A percentile compares a stretch with the other conserved stretches of the same genome.
These are phyloP conservation scores for Mycena rebaudengoi DNA, from an alignment of 768 basidiomycete genomes.

Conservation along the genomic window DNA sequence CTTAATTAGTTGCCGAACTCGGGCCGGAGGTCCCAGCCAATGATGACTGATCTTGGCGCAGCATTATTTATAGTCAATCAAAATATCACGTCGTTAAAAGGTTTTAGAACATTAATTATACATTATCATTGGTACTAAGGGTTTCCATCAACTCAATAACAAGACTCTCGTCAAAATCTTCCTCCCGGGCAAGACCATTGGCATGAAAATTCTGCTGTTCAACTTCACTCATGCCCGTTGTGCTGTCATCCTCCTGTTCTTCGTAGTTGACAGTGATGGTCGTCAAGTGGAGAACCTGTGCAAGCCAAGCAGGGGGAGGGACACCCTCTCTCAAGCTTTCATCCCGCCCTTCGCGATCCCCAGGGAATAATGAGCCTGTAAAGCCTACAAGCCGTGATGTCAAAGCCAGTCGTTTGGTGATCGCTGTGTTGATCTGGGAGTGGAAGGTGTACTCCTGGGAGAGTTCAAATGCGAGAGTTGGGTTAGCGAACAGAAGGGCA, in stretches of 20 bases:
- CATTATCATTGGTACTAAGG: not conserved
- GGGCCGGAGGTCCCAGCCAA: not conserved
- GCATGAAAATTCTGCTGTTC: not conserved
- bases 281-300: not conserved
- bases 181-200: not conserved
- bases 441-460: not conserved
- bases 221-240: not conserved
- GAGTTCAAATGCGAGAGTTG: not conserved
- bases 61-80: too few relatives aligned
- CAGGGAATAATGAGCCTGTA: not conserved
- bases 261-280: not conserved
- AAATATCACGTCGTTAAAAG: not conserved
- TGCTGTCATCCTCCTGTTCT: not conserved
- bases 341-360: not conserved
- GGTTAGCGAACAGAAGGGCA: not conserved
- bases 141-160: not conserved
- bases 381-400: not conserved
- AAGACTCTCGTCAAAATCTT: not conserved
- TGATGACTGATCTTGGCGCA: not conserved
- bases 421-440: not conserved
- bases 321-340: not conserved
- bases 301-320: not conserved
- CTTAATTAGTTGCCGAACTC: not conserved
- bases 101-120: not conserved
- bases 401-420: not conserved